Percentiles rank a stretch among this genome's conserved stretches.
Evolutionary conservation across 129 eudicot species (phyloP).

Genomic region (Silybum marianum): DNA sequence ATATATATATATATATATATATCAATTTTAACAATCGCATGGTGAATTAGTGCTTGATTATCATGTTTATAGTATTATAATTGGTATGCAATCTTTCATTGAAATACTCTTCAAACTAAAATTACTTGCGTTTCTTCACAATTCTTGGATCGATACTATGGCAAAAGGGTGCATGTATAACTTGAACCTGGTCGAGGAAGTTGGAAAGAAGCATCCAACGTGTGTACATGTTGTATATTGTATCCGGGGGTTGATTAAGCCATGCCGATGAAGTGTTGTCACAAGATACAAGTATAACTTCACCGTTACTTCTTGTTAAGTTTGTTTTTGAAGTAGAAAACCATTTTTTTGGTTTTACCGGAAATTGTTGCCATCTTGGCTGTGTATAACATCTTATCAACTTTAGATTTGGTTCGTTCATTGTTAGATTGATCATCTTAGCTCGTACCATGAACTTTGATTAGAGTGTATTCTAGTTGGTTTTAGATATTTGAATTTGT

Average conservation of each 20-base stretch:
- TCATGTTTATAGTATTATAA: too few species aligned
- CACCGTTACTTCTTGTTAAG: background rate
- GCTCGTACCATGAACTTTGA: too few species aligned
- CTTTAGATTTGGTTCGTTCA: background rate
- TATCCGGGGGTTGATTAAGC: background rate
- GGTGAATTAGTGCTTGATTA: too few species aligned
- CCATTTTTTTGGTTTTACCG: background rate
- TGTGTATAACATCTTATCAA: background rate
- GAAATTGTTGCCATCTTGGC: background rate
- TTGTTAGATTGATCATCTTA: background rate
- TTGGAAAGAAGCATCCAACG: background rate
- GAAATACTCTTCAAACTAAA: too few species aligned
- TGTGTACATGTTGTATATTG: background rate
- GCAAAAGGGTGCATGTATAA: conserved; percentile 71
- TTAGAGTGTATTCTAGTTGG: too few species aligned
- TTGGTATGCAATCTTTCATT: too few species aligned
- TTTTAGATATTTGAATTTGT: too few species aligned
- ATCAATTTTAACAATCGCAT: too few species aligned
- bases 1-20: too few species aligned
- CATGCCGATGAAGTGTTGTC: background rate
- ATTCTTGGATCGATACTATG: conserved; percentile 66
- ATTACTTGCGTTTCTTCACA: too few species aligned
- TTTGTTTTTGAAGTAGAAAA: background rate
- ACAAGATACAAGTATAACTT: too few species aligned
- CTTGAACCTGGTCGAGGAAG: conserved; percentile 13